Evolutionary conservation across 2,329 filamentous ascomycete genomes (phyloP), one percentile per base, ranked within the genome.

Genomic region (Passalora sequoiae): DNA sequence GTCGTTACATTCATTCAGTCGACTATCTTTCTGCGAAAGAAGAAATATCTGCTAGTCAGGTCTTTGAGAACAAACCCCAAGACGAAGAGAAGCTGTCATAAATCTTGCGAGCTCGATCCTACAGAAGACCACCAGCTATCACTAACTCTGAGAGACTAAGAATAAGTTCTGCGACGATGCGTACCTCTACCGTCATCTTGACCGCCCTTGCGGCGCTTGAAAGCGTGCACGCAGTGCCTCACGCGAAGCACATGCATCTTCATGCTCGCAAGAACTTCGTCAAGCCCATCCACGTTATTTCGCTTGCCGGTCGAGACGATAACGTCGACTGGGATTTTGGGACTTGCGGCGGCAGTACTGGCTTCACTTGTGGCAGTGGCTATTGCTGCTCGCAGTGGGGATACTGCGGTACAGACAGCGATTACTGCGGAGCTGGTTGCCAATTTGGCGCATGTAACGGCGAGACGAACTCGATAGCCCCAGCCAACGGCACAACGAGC

Each of bases 391-490:
- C 44, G 31, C 44, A 55, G 38, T 48, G 51, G n/a, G 54, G 55
- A 24, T 58, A 53, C 52, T 58, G 55, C 35, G 55, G 54, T 15
- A 51, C 43, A 10, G 38, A 25, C 12, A 33, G 28, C 12, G 47
- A 52, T 38, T 53, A 53, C 46, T 59, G 54, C 41, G 55, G 55
- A 38, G 40, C 40, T 19, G 56, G 57, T 15, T 61, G 57, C 49
- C 59, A 61, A 33, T 40, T 45, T 22, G 51, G 51, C 31, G 43
- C 45, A 22, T 54, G 51, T 32, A 13, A 36, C 27, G 47, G 40
- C n/a, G 45, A 43, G 10, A 39, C 32, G 1, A 42, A 36, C 17
- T 36, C 19, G 10, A 25, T 44, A 28, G 28, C 40, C 6, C 19
- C 37, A 10, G 32, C 39, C 10, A 44, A 40, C 20, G 38, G 15